Evolutionary conservation across 345 rosid genomes (phyloP), one percentile per base, ranked within the genome.

Genomic region (Psidium guajava): DNA sequence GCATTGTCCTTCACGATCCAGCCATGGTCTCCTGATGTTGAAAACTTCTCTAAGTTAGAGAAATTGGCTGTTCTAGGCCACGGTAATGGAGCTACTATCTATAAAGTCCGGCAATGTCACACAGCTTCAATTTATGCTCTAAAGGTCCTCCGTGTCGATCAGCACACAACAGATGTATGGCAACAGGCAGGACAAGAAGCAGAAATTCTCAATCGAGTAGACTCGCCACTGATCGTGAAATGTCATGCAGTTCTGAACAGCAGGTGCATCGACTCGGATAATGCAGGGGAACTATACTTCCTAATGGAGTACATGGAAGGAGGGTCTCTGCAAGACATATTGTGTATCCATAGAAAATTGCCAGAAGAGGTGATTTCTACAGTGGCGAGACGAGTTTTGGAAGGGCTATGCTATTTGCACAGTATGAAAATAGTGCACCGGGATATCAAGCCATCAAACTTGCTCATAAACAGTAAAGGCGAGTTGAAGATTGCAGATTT

Each of bases 401-500:
- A 84, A 56, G 96, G 96, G 3, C 86, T 95, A 54, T 83, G 84
- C 36, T 91, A 94, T 55, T 85, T 95, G 24, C 96, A 93, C 21
- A 87, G 86, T 21, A 75, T 89, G 91, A 85, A 89, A 82, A 94
- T 95, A 50, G 92, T 94, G 4, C 96, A 95, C 2, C 90, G 95
- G 18, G 96, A 95, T 81, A 95, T 93, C 50, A 94, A 92, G 55
- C 98, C 97, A 9, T 93, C 97, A 3, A 95, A 93, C 82, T 87
- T 95, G 2, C 89, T 95, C 5, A 90, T 94, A 25, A 91, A 92
- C 22, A 81, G 82, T 1, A 61, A 88, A 25, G 93, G 94, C 25
- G 93, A 92, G 5, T 89, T 93, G 5, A 93, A 95, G 87, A 93
- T 93, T 27, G 96, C 95, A 1, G 96, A 95, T 88, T 95, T 93